A percentile compares a stretch with the other conserved stretches of the same genome.
Conservation (phyloP, 805 yeast genomes). For the Yamadazyma philogaea region DNA sequence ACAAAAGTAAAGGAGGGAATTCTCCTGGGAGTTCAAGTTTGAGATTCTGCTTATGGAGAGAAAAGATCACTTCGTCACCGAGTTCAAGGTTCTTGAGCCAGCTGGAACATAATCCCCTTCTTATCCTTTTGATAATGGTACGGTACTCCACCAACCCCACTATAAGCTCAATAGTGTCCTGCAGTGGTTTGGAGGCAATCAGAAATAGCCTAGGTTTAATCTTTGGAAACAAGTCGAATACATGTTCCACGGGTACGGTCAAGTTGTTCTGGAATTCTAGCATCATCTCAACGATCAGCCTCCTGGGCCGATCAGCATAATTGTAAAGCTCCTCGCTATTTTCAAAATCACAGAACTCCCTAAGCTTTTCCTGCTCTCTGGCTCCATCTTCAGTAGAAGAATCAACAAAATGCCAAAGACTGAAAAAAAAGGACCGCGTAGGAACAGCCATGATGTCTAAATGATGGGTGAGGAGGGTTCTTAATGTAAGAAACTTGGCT, state of each 20-base stretch:
- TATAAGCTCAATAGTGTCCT: conserved; percentile 55
- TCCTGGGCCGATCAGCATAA: conserved; percentile 89
- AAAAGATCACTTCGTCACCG: conserved; percentile 52
- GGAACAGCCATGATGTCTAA: conserved; percentile 83
- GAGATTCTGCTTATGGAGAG: conserved; percentile 47
- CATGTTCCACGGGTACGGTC: conserved; percentile 68
- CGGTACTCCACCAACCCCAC: conserved; percentile 84
- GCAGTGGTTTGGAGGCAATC: conserved; percentile 62
- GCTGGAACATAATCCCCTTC: conserved; percentile 80
- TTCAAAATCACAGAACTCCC: conserved; percentile 68
- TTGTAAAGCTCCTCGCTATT: conserved; percentile 81
- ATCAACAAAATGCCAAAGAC: conserved; percentile 64
- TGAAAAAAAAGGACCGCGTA: conserved; percentile 72
- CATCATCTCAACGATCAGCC: conserved; percentile 81
- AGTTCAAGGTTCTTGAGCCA: conserved; percentile 56
- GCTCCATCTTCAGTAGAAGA: conserved; percentile 52
- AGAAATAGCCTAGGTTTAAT: conserved; percentile 82
- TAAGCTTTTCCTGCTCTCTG: conserved; percentile 70
- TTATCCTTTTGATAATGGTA: conserved; percentile 70
- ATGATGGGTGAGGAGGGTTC: conserved; percentile 73
- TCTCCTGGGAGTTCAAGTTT: conserved; percentile 21
- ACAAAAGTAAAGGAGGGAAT: conserved; percentile 54
- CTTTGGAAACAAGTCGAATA: conserved; percentile 74
- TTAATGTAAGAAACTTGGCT: conserved; percentile 52
- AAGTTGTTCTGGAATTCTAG: conserved; percentile 74